Base-by-base conservation (phyloP, 2,329 filamentous ascomycete genomes). In the Alternaria dauci region DNA sequence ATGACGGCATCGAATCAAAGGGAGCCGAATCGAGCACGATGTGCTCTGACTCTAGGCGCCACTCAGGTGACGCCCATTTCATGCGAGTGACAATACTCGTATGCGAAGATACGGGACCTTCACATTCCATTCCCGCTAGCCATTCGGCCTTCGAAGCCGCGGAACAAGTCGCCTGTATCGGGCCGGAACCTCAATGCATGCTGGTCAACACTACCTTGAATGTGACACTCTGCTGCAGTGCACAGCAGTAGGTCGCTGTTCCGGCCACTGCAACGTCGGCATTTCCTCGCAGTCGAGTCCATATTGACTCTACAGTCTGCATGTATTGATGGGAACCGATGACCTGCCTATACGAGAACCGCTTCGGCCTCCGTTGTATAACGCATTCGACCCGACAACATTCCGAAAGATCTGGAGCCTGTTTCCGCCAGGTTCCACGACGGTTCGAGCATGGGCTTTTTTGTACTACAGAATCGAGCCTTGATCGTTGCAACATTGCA, bases 171-270 rank as follows among this genome's bases (percentile, higher is more conserved):
- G 20, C 43, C 52, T 39, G 47, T n/a, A 38, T 41, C 58, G 56
- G 53, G 18, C 60, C 48, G 55, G 47, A 38, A 32, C 26, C 20
- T 50, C 38, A 16, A 51, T 23, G 46, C 11, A 51, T 23, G 42
- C 23, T 39, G 28, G 58, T 38, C 55, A 59, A 63, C 44, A 16
- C 39, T 44, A 55, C 48, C 42, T 59, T 50, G 42, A 55, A 51
- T 63, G 63, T 67, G 64, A 67, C 66, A 62, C 52, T 50, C 58
- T 55, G 47, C 60, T 60, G 52, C 46, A 56, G 34, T 59, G 57
- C 52, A 52, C 47, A 52, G 52, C 41, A 34, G 39, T 38, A 52
- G 53, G 53, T 64, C 53, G 58, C 58, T 54, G 55, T 55, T 54
- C 23, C 32, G 42, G 42, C 30, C 56, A 39, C 36, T 55, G 46